Conservation (phyloP, 1,139 yeast species). For the Meyerozyma carpophila region DNA sequence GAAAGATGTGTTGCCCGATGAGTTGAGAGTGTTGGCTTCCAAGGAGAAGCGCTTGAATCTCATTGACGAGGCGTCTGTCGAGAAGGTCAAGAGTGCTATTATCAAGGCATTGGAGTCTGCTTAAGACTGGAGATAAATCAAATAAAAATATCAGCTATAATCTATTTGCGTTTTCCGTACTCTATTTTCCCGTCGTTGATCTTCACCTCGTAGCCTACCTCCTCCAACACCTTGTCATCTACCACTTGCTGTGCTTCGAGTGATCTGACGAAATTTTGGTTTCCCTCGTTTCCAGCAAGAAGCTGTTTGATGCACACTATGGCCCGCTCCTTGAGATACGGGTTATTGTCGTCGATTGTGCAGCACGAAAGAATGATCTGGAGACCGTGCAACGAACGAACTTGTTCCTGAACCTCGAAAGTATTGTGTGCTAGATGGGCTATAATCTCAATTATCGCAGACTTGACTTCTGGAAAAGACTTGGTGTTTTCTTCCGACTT, state of each 20-base stretch:
- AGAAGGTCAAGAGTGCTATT: conserved; percentile 68
- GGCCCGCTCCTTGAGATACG: conserved; percentile 81
- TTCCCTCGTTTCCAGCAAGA: conserved; percentile 54
- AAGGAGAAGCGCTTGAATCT: conserved; percentile 73
- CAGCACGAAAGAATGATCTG: conserved; percentile 74
- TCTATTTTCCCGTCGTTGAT: conserved; percentile 32
- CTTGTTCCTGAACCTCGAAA: conserved; percentile 55
- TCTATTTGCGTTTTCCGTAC: neutral
- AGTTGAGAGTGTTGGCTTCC: conserved; percentile 64
- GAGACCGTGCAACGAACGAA: conserved; percentile 64
- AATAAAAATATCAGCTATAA: neutral
- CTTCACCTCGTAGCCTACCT: conserved; percentile 37
- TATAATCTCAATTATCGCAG: conserved; percentile 55
- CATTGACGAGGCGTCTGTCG: conserved; percentile 70
- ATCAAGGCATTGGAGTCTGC: conserved; percentile 49
- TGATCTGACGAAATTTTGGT: conserved; percentile 68
- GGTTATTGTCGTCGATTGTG: conserved; percentile 81
- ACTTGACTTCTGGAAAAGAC: conserved; percentile 55
- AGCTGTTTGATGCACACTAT: conserved; percentile 72
- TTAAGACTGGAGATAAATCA: conserved; percentile 1
- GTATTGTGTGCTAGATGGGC: conserved; percentile 51
- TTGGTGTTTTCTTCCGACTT: conserved; percentile 10
- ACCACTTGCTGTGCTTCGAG: conserved; percentile 33
- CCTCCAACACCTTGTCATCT: conserved; percentile 30
- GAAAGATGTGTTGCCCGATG: conserved; percentile 81